A percentile compares a stretch with the other conserved stretches of the same genome.
These are phyloP conservation scores for Aspergillus fischeri DNA, from an alignment of 2,329 filamentous ascomycete genomes.

Conservation along the genomic window DNA sequence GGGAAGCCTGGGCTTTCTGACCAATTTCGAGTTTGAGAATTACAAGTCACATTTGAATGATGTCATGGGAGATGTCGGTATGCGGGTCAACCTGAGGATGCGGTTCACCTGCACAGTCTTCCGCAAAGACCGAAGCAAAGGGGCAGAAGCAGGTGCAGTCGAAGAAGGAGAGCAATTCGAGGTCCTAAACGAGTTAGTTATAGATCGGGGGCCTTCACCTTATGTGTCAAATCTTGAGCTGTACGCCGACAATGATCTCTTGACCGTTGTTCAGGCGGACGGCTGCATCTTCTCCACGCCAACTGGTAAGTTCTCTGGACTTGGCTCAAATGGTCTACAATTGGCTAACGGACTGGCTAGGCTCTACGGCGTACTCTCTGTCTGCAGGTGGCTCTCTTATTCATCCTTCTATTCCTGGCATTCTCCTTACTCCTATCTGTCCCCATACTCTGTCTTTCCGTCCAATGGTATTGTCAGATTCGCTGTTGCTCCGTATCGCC, in stretches of 20 bases:
- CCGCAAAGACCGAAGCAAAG: conserved; percentile 55
- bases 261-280: conserved; percentile 94
- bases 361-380: conserved; percentile 90
- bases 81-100: conserved; percentile 98
- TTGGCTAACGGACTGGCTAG: conserved; percentile 26
- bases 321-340: not conserved
- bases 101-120: conserved; percentile 98
- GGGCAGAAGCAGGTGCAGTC: conserved; percentile 53
- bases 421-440: conserved; percentile 94
- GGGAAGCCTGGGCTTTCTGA: conserved; percentile 89
- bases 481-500: conserved; percentile 82
- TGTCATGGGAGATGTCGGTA: conserved; percentile 89
- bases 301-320: conserved; percentile 56
- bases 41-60: conserved; percentile 84
- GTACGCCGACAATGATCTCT: conserved; percentile 88
- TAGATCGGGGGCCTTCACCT: conserved; percentile 91
- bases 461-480: conserved; percentile 96
- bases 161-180: conserved; percentile 95
- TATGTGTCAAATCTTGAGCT: conserved; percentile 97
- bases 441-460: conserved; percentile 95
- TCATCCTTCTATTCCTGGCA: conserved; percentile 93
- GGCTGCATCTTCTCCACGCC: conserved; percentile 97
- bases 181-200: conserved; percentile 96
- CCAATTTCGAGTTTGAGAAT: conserved; percentile 90
- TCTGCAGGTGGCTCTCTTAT: conserved; percentile 94